These are phyloP conservation scores for Durusdinium trenchii DNA, from an alignment of 73 alveolate genomes.

Conservation along the genomic window DNA sequence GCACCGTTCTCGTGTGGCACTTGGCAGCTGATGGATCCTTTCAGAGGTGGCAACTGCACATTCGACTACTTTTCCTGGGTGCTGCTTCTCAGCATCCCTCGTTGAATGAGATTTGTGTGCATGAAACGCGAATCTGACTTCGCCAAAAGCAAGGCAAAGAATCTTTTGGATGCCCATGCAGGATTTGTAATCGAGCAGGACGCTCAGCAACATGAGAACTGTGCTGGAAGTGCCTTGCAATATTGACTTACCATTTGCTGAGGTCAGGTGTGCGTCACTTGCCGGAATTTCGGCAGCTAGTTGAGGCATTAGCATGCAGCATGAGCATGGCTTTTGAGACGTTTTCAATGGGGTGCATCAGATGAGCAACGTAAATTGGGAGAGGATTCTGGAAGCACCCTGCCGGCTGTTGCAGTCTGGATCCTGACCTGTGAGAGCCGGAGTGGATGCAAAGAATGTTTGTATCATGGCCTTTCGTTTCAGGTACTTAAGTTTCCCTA, in stretches of 20 bases:
- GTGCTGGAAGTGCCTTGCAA: neutral
- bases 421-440: too few species aligned
- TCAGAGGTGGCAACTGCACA: conserved; percentile 88
- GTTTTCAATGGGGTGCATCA: too few species aligned
- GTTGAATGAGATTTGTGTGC: neutral
- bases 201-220: neutral
- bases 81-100: neutral
- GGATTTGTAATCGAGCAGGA: conserved; percentile 58
- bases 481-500: too few species aligned
- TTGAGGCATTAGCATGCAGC: neutral
- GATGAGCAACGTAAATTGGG: too few species aligned
- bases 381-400: too few species aligned
- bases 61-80: conserved; percentile 76
- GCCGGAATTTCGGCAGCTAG: conserved; percentile 66
- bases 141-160: conserved; percentile 47
- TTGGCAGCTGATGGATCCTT: too few species aligned
- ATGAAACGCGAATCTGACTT: neutral
- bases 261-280: conserved; percentile 69
- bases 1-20: too few species aligned
- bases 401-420: too few species aligned
- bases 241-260: neutral
- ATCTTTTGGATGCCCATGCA: conserved; percentile 70
- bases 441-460: too few species aligned
- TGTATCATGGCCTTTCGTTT: too few species aligned
- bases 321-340: too few species aligned